These are phyloP conservation scores for Diaporthe amygdali DNA, from an alignment of 2,329 filamentous ascomycete species.

Conservation along the genomic window DNA sequence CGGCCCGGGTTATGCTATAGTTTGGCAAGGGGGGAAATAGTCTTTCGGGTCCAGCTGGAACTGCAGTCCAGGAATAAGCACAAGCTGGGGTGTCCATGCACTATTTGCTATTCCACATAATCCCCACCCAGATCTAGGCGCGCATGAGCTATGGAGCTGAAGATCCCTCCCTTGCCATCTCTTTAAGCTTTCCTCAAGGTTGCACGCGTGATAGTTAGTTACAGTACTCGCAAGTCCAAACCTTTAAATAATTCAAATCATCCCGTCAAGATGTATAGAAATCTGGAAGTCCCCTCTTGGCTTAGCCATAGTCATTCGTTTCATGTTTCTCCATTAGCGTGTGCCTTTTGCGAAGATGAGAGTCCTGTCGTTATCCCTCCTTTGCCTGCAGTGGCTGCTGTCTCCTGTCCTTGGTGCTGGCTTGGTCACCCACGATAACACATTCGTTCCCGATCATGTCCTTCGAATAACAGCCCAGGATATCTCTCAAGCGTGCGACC, in stretches of 20 bases:
- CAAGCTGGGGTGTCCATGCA: neutral
- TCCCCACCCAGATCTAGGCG: neutral
- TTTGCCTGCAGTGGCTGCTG: constrained; percentile 5
- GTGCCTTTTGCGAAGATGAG: constrained; percentile 1
- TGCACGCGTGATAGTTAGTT: neutral
- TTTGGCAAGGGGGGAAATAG: neutral
- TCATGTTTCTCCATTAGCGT: neutral
- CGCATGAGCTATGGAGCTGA: constrained; percentile 9
- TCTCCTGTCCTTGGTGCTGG: neutral
- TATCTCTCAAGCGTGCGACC: constrained; percentile 48
- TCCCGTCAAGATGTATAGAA: neutral
- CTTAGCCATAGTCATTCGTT: neutral
- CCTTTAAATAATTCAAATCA: constrained; percentile 4
- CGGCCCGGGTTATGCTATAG: neutral
- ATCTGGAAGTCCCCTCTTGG: neutral
- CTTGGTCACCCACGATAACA: constrained; percentile 31
- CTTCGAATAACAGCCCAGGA: constrained; percentile 49
- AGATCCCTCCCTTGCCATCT: constrained; percentile 10
- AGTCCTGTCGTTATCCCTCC: constrained; percentile 4
- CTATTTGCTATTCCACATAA: neutral
- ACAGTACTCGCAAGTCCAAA: neutral
- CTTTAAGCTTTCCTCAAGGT: constrained; percentile 4
- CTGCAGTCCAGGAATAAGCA: neutral
- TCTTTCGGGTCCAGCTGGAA: neutral
- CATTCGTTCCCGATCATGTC: constrained; percentile 48